These are phyloP conservation scores for Pichia manshurica DNA, from an alignment of 805 yeast species.

Conservation along the genomic window DNA sequence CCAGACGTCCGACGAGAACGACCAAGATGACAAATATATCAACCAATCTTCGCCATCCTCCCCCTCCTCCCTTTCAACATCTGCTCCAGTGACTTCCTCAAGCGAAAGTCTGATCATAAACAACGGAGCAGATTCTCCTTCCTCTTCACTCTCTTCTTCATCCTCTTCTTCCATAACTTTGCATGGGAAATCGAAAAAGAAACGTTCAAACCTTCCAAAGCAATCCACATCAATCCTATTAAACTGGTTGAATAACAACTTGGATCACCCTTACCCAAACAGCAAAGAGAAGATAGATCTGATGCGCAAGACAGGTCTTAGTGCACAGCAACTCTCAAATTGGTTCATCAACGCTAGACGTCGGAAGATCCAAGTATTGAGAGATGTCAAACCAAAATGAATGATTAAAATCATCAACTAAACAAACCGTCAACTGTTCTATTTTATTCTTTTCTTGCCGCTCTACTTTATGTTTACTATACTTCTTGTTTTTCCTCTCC, in stretches of 20 bases:
- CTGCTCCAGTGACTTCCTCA: not conserved
- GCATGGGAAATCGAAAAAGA: constrained; percentile 21
- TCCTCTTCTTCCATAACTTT: not conserved
- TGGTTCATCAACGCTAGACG: constrained; percentile 63
- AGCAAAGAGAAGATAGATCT: constrained; percentile 50
- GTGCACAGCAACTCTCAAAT: constrained; percentile 52
- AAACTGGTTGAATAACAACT: constrained; percentile 50
- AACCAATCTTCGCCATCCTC: not conserved
- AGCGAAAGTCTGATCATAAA: too few relatives aligned
- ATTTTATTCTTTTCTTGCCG: not conserved
- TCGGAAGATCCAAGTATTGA: constrained; percentile 46
- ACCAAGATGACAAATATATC: not conserved
- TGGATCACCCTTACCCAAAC: constrained; percentile 57
- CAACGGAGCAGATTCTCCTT: not conserved
- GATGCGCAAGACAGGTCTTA: constrained; percentile 49
- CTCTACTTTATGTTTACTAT: constrained; percentile 4
- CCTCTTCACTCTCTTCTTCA: not conserved
- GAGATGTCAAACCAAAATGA: constrained; percentile 27
- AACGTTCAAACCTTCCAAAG: constrained; percentile 53
- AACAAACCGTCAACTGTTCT: too few relatives aligned
- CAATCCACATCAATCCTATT: constrained; percentile 49
- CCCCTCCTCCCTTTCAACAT: not conserved
- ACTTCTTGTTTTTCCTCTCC: not conserved
- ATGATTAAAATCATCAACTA: not conserved
- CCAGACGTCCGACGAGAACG: constrained; percentile 3